These are phyloP conservation scores for Trametes gibbosa DNA, from an alignment of 768 basidiomycete genomes.

Conservation along the genomic window DNA sequence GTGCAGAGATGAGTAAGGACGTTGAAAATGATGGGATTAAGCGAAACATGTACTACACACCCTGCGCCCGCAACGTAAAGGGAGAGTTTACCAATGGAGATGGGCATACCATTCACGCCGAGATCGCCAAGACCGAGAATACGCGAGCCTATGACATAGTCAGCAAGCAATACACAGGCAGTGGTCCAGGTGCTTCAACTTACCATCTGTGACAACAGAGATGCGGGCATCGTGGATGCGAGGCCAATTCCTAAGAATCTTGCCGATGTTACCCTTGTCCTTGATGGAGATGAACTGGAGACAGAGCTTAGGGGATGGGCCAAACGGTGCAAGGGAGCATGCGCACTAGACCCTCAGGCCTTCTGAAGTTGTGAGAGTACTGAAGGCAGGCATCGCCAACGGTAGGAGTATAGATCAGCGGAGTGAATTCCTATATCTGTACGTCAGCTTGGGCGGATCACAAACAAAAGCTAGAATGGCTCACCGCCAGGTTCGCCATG, in stretches of 20 bases:
- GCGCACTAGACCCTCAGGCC: conserved; percentile 68
- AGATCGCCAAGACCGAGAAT: conserved; percentile 88
- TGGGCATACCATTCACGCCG: conserved; percentile 83
- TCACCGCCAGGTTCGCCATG: conserved; percentile 65
- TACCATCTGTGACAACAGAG: conserved; percentile 89
- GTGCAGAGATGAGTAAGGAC: not conserved
- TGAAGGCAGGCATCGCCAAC: conserved; percentile 90
- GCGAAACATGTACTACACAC: conserved; percentile 36
- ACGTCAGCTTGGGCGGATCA: not conserved
- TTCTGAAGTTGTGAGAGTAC: conserved; percentile 74
- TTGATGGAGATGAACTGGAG: conserved; percentile 75
- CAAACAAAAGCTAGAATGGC: conserved; percentile 4
- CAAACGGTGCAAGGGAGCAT: not conserved
- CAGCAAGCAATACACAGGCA: not conserved
- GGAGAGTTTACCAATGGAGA: conserved; percentile 89
- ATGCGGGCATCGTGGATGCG: conserved; percentile 76
- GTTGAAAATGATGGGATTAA: not conserved
- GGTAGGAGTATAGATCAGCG: conserved; percentile 89
- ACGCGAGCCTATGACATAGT: conserved; percentile 57
- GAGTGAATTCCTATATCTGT: conserved; percentile 48
- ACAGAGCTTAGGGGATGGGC: not conserved
- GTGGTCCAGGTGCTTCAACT: conserved; percentile 19
- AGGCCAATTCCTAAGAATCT: conserved; percentile 72
- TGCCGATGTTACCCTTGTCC: conserved; percentile 77
- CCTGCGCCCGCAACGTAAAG: conserved; percentile 90